Evolutionary conservation across 495 filamentous ascomycete genomes (phyloP), one percentile per base, ranked within the genome.

Genomic region (Penicillium pancosmium): DNA sequence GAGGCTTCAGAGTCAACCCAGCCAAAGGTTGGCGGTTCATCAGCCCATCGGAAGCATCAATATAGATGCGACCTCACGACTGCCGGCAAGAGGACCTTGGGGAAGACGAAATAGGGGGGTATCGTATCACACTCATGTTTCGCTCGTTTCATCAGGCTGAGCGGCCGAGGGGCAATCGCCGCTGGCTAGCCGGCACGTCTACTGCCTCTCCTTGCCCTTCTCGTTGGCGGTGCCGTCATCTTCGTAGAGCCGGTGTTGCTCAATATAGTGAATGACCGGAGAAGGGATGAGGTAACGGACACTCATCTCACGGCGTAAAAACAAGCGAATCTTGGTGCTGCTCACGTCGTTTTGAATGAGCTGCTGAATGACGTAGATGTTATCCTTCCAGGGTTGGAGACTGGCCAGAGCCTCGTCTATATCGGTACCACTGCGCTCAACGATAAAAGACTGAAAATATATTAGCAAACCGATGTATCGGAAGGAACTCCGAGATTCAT

Each of bases 321-420:
- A 94, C 8, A 94, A 78, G 27, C 92, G 84, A 53, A 96, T 92
- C 73, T 93, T 94, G 33, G 92, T 96, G 47, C 88, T 91, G 67
- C 87, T 91, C 58, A 97, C 89, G 64, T 95, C 89, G 66, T 96
- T 96, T 47, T 91, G 87, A 49, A 97, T 92, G 50, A 94, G 83
- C 66, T 96, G 92, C 63, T 89, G 87, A 61, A 96, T 92, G 49
- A 94, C 86, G 68, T 90, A 85, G 56, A 97, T 96, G 57, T 96
- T 94, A 50, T 86, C 80, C 51, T 84, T 82, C 83, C 82, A 89
- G 35, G 86, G 85, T 66, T 91, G 85, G 43, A 96, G 78, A 47
- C 81, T 84, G 25, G 87, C 84, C 19, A 94, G 77, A 3, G 91
- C 91, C 63, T 92, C 89, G 59, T 93, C 89, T 57, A 94, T 88